Conservation (phyloP, 257 asterid species). For the Misopates orontium region DNA sequence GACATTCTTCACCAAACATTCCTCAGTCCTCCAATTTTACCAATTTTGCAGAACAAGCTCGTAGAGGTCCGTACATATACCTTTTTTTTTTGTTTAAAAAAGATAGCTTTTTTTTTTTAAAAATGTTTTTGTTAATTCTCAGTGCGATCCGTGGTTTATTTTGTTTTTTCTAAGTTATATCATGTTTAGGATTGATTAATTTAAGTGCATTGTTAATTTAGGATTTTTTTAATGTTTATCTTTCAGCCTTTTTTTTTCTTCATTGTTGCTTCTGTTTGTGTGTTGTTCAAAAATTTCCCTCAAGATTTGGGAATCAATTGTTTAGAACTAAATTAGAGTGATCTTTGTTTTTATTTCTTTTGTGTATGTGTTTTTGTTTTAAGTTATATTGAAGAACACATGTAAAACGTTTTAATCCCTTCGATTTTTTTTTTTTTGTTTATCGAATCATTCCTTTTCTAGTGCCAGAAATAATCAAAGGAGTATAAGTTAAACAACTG, state of each 20-base stretch:
- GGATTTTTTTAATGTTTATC: no score
- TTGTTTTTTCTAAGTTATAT: no score
- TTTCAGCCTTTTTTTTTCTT: no score
- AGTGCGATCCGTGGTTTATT: neutral
- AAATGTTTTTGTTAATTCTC: neutral
- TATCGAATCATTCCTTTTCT: no score
- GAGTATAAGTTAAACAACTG: neutral
- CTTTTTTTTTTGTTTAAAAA: neutral
- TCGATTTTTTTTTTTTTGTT: neutral
- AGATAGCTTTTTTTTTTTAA: neutral
- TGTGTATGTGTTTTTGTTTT: no score
- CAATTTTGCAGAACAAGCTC: constrained; percentile 30
- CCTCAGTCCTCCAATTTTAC: constrained; percentile 20
- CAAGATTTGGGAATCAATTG: no score
- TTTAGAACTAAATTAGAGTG: no score
- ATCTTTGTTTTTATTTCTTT: no score
- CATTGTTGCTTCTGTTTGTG: no score
- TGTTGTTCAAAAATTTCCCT: no score
- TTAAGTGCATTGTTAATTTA: constrained; percentile 18
- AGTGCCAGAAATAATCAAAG: neutral
- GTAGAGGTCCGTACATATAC: constrained; percentile 28
- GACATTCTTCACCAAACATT: constrained; percentile 22
- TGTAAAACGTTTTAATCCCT: no score
- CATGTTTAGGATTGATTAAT: neutral
- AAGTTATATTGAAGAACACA: neutral